phyloP scores from a whole-genome alignment of 1,139 yeast genomes.

The Taphrina flavorubra region DNA sequence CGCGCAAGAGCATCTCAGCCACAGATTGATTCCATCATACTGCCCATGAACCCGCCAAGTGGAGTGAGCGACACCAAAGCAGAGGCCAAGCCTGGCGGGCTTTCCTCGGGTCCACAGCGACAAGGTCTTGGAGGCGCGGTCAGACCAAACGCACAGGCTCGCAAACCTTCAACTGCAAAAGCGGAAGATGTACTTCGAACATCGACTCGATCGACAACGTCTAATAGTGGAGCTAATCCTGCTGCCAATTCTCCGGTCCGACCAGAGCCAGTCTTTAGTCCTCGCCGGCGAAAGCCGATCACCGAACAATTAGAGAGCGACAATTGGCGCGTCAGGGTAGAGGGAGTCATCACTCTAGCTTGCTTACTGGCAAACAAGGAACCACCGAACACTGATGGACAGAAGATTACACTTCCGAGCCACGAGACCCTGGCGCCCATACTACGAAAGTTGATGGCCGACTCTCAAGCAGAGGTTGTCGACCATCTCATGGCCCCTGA shows the following conservation, averaged over 20 bases:
- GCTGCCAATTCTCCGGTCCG: constrained; percentile 17
- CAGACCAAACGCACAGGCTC: constrained; percentile 35
- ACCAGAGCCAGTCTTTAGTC: constrained; percentile 14
- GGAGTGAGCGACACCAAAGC: background rate
- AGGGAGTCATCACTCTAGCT: constrained; percentile 43
- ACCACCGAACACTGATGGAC: constrained; percentile 42
- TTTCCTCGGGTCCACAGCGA: constrained; percentile 42
- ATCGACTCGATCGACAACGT: constrained; percentile 17
- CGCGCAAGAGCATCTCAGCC: constrained; percentile 17
- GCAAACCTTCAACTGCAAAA: constrained; percentile 14
- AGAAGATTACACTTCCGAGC: constrained; percentile 36
- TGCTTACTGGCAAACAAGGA: constrained; percentile 42
- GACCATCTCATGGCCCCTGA: constrained; percentile 44
- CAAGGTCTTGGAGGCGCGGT: constrained; percentile 41
- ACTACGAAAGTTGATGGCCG: constrained; percentile 41
- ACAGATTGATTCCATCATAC: background rate
- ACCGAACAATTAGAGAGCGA: constrained; percentile 43
- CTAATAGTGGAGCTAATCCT: constrained; percentile 17
- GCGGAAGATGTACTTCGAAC: constrained; percentile 28
- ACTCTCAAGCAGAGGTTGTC: constrained; percentile 43
- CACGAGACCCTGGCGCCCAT: constrained; percentile 39
- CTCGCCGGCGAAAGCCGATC: constrained; percentile 29
- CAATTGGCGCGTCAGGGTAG: constrained; percentile 41
- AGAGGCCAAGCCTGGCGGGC: constrained; percentile 26
- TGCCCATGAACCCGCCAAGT: background rate